These are phyloP conservation scores for Taphrina sp. DNA, from an alignment of 1,139 yeast species.

Conservation along the genomic window DNA sequence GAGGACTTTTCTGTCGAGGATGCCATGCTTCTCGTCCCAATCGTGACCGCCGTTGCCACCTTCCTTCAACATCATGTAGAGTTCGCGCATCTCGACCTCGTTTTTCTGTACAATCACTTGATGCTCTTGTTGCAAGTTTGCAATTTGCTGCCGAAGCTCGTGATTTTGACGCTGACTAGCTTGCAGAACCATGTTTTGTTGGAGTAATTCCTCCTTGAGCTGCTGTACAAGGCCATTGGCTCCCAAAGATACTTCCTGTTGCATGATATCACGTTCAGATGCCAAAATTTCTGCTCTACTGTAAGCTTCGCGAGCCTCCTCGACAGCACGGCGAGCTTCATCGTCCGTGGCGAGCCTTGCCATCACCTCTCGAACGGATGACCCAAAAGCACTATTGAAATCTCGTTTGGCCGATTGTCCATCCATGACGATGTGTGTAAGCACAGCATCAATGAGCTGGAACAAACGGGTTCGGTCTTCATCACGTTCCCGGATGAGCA, in stretches of 20 bases:
- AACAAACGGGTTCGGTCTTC: constrained; percentile 72
- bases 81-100: constrained; percentile 83
- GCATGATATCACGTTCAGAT: constrained; percentile 80
- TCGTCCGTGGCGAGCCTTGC: constrained; percentile 88
- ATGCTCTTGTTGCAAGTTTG: constrained; percentile 65
- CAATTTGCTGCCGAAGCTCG: constrained; percentile 63
- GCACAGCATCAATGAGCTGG: constrained; percentile 75
- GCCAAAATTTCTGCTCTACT: constrained; percentile 73
- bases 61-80: constrained; percentile 62
- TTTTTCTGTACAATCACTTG: constrained; percentile 77
- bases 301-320: constrained; percentile 67
- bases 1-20: constrained; percentile 43
- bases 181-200: constrained; percentile 65
- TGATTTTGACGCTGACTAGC: constrained; percentile 69
- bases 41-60: constrained; percentile 42
- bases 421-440: constrained; percentile 72
- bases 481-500: constrained; percentile 52
- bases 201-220: constrained; percentile 65
- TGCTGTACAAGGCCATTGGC: constrained; percentile 80
- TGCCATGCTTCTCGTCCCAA: constrained; percentile 40
- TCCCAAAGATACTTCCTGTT: constrained; percentile 71
- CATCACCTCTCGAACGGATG: constrained; percentile 71
- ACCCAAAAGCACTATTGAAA: constrained; percentile 29
- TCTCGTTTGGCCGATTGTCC: constrained; percentile 18
- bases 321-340: constrained; percentile 73